Evolutionary conservation across 192 early-diverging fungal genomes (phyloP).

Genomic region (Backusella tarrabulga): DNA sequence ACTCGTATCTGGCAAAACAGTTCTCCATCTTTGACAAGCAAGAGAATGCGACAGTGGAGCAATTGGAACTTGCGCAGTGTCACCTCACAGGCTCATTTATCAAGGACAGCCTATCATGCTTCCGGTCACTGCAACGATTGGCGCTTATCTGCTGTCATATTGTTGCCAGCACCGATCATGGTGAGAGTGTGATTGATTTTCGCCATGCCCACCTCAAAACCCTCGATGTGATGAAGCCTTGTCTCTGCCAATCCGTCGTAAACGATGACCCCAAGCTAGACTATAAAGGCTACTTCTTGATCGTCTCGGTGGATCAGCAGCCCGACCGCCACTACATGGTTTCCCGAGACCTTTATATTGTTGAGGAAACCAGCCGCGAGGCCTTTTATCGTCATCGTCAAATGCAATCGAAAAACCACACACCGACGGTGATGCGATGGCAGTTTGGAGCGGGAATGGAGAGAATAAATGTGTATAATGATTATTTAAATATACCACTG

Average conservation of each 20-base stretch:
- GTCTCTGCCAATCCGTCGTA: not conserved
- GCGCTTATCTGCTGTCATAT: not conserved
- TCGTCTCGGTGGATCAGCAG: not conserved
- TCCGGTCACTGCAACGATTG: not conserved
- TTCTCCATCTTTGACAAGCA: slow-evolving; percentile 2
- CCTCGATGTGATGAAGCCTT: not conserved
- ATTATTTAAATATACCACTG: not conserved
- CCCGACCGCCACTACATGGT: not conserved
- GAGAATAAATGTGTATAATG: not conserved
- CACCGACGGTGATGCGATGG: not conserved
- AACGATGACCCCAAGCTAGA: not conserved
- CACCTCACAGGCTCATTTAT: not conserved
- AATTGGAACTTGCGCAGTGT: not conserved
- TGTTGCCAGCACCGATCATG: not conserved
- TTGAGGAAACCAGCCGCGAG: not conserved
- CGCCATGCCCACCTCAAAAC: not conserved
- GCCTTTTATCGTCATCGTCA: not conserved
- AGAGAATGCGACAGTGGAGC: not conserved
- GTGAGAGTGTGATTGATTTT: not conserved
- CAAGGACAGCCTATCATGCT: not conserved
- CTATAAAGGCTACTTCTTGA: not conserved
- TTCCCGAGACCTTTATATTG: not conserved
- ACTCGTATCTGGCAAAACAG: not conserved
- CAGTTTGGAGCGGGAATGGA: not conserved
- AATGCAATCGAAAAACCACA: not conserved